Conservation (phyloP, 768 basidiomycete genomes). For the Kwoniella shandongensis region DNA sequence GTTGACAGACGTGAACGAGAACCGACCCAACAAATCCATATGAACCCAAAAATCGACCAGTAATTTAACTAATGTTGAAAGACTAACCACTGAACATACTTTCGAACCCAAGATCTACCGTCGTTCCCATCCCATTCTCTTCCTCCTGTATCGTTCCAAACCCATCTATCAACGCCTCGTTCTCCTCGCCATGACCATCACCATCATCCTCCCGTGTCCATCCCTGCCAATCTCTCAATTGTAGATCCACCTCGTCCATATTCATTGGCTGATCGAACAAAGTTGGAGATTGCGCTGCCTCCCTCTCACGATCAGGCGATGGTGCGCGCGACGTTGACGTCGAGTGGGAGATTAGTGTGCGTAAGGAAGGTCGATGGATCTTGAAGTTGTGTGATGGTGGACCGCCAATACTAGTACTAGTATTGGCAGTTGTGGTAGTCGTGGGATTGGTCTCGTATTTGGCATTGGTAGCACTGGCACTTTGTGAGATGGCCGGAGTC, state of each 20-base stretch:
- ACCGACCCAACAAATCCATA: too few relatives aligned
- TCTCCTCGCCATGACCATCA: too few relatives aligned
- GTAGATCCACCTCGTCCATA: slow-evolving; percentile 1
- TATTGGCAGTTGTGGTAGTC: slow-evolving; percentile 16
- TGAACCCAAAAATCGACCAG: too few relatives aligned
- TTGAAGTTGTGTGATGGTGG: too few relatives aligned
- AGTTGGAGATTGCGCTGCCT: slow-evolving; percentile 9
- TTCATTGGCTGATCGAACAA: slow-evolving; percentile 22
- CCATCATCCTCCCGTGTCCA: too few relatives aligned
- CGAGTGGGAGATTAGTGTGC: slow-evolving; percentile 29
- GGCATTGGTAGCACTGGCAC: neutral
- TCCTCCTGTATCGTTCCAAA: too few relatives aligned
- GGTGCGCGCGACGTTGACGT: slow-evolving; percentile 6
- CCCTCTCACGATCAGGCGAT: neutral
- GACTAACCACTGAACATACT: too few relatives aligned
- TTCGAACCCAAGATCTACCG: too few relatives aligned
- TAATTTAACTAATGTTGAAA: too few relatives aligned
- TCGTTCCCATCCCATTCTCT: too few relatives aligned
- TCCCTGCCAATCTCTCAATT: neutral
- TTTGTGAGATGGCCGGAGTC: neutral
- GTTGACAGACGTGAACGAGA: too few relatives aligned
- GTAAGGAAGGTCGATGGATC: slow-evolving; percentile 33
- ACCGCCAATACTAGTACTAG: slow-evolving; percentile 1
- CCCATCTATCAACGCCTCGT: too few relatives aligned
- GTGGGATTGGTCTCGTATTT: neutral